Conservation (phyloP, 2,329 filamentous ascomycete genomes). For the Herpotrichia juniperi region DNA sequence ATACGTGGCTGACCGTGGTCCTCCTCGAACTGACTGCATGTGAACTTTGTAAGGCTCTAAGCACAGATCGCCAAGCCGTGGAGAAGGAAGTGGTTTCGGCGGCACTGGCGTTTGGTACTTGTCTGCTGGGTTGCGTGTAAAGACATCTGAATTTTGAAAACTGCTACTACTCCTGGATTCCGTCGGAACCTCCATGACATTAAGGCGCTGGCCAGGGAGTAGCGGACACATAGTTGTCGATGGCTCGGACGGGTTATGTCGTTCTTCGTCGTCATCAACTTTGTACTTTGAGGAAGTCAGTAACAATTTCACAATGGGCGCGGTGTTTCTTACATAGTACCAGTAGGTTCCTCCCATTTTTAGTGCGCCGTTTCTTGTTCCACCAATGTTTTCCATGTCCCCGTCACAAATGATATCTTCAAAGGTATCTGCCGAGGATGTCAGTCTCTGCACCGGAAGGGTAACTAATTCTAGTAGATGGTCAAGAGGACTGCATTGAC, state of each 20-base stretch:
- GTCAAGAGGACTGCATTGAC: too few species aligned
- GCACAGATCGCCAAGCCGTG: slow-evolving; percentile 22
- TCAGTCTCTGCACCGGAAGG: too few species aligned
- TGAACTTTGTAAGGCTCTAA: slow-evolving; percentile 24
- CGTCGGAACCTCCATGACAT: slow-evolving; percentile 79
- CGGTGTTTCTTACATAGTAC: slow-evolving; percentile 78
- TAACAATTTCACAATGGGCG: background rate
- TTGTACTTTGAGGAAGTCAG: slow-evolving; percentile 68
- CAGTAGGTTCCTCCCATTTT: slow-evolving; percentile 95
- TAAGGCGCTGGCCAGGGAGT: slow-evolving; percentile 85
- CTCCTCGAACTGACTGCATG: slow-evolving; percentile 21
- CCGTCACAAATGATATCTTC: slow-evolving; percentile 85
- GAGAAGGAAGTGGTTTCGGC: slow-evolving; percentile 41
- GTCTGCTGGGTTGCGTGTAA: slow-evolving; percentile 79
- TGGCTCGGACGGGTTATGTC: slow-evolving; percentile 73
- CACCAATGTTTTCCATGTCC: slow-evolving; percentile 56
- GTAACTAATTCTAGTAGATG: too few species aligned
- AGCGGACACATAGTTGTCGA: slow-evolving; percentile 82
- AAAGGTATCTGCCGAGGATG: too few species aligned
- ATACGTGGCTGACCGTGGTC: slow-evolving; percentile 37
- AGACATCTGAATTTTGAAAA: slow-evolving; percentile 70
- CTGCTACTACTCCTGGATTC: slow-evolving; percentile 68
- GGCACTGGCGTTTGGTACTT: slow-evolving; percentile 75
- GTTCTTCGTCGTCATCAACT: slow-evolving; percentile 77
- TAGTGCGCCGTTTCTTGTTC: slow-evolving; percentile 75